Conservation (phyloP, 139 green algal genomes). For the Micractinium sp. region DNA sequence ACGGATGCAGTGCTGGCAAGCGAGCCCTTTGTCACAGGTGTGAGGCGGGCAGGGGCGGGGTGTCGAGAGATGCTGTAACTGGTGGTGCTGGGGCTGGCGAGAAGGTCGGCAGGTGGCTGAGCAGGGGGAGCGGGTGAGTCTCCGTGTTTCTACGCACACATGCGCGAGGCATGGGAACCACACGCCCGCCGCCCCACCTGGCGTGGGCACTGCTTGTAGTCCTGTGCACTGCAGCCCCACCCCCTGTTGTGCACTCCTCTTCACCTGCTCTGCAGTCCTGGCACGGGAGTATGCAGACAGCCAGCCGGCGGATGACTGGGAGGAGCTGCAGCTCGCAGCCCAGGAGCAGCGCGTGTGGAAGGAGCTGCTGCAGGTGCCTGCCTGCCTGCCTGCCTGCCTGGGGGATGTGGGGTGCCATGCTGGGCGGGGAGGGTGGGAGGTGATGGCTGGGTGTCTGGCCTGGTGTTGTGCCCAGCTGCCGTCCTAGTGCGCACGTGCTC, state of each 20-base stretch:
- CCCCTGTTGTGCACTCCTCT: background rate
- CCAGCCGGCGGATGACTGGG: background rate
- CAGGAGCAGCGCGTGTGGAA: constrained; percentile 6
- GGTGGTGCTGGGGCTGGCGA: background rate
- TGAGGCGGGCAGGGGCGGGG: background rate
- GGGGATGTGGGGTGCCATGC: too few species aligned
- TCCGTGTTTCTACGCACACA: background rate
- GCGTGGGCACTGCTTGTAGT: background rate
- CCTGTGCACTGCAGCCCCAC: background rate
- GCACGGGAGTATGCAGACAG: background rate
- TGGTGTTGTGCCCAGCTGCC: too few species aligned
- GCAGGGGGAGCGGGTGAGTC: too few species aligned
- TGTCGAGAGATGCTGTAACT: background rate
- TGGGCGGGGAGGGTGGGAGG: too few species aligned
- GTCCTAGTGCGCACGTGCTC: too few species aligned
- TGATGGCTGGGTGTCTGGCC: too few species aligned
- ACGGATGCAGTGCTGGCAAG: background rate
- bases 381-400: background rate
- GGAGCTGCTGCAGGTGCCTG: background rate
- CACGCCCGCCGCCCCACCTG: background rate
- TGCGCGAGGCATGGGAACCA: too few species aligned
- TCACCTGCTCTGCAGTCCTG: background rate
- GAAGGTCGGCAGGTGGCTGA: too few species aligned
- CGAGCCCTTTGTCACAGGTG: constrained; percentile 1
- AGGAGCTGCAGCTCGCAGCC: background rate